These are phyloP conservation scores for Trifolium repens DNA, from an alignment of 306 rosid genomes.

Conservation along the genomic window DNA sequence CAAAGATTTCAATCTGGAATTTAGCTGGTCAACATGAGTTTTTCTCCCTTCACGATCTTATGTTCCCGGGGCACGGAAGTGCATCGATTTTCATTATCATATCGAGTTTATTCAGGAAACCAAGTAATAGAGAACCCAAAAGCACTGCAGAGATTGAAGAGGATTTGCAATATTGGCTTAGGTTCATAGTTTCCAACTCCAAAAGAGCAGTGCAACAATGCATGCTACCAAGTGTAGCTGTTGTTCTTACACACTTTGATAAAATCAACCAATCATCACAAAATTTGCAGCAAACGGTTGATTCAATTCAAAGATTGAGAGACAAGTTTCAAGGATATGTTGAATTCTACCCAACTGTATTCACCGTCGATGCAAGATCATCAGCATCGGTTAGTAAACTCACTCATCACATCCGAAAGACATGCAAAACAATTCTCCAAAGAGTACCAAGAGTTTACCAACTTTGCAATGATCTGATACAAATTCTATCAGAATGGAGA, in stretches of 20 bases:
- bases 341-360: slow-evolving; percentile 81
- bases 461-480: slow-evolving; percentile 84
- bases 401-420: slow-evolving; percentile 72
- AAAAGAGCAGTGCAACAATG: slow-evolving; percentile 85
- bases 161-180: slow-evolving; percentile 93
- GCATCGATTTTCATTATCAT: slow-evolving; percentile 80
- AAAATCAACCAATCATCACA: slow-evolving; percentile 77
- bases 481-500: slow-evolving; percentile 87
- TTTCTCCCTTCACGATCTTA: slow-evolving; percentile 89
- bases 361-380: slow-evolving; percentile 92
- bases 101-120: slow-evolving; percentile 76
- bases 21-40: slow-evolving; percentile 94
- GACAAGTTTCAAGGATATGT: slow-evolving; percentile 94
- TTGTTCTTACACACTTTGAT: slow-evolving; percentile 86
- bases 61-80: slow-evolving; percentile 95
- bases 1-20: slow-evolving; percentile 87
- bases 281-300: slow-evolving; percentile 63
- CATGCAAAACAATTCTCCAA: slow-evolving; percentile 82
- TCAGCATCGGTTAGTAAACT: slow-evolving; percentile 86
- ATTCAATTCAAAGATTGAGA: slow-evolving; percentile 73
- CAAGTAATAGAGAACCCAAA: slow-evolving; percentile 79
- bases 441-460: slow-evolving; percentile 90
- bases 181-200: slow-evolving; percentile 90
- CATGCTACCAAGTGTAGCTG: slow-evolving; percentile 79
- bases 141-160: slow-evolving; percentile 80